phyloP scores from a whole-genome alignment of 495 filamentous ascomycete genomes.

The Hypoxylon cercidicola region DNA sequence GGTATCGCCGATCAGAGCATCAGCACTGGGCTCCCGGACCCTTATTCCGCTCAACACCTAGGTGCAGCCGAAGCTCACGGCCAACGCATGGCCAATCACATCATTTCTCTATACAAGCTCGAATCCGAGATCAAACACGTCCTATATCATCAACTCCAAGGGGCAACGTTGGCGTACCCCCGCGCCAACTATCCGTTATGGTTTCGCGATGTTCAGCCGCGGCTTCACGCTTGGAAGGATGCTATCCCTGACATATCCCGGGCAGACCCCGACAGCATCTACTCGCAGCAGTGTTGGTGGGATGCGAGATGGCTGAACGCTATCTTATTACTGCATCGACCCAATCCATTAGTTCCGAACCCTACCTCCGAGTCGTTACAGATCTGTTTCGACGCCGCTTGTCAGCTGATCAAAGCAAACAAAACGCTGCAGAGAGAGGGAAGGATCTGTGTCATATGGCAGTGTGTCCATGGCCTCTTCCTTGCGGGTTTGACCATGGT shows the following conservation, averaged over 20 bases:
- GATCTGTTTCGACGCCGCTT: constrained; percentile 39
- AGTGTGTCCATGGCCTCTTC: constrained; percentile 39
- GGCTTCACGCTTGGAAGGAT: constrained; percentile 38
- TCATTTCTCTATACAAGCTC: constrained; percentile 34
- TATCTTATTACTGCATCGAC: constrained; percentile 39
- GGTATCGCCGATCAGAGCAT: constrained; percentile 42
- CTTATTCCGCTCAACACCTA: constrained; percentile 24
- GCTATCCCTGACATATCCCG: constrained; percentile 34
- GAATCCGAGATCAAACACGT: constrained; percentile 44
- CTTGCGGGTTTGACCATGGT: constrained; percentile 41
- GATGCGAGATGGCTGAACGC: constrained; percentile 40
- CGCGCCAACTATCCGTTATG: constrained; percentile 37
- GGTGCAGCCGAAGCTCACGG: constrained; percentile 31
- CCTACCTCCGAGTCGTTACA: constrained; percentile 32
- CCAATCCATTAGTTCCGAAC: constrained; percentile 33
- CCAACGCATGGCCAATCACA: constrained; percentile 39
- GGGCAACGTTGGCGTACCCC: constrained; percentile 36
- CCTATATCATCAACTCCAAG: constrained; percentile 32
- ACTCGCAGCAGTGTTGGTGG: constrained; percentile 40
- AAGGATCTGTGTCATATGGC: constrained; percentile 39
- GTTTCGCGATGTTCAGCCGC: constrained; percentile 42
- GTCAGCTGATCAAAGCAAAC: constrained; percentile 37
- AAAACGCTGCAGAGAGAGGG: constrained; percentile 41
- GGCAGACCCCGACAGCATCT: constrained; percentile 39
- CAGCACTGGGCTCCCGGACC: constrained; percentile 30